Conservation (phyloP, 2,329 filamentous ascomycete species). For the Aureobasidium sp. region DNA sequence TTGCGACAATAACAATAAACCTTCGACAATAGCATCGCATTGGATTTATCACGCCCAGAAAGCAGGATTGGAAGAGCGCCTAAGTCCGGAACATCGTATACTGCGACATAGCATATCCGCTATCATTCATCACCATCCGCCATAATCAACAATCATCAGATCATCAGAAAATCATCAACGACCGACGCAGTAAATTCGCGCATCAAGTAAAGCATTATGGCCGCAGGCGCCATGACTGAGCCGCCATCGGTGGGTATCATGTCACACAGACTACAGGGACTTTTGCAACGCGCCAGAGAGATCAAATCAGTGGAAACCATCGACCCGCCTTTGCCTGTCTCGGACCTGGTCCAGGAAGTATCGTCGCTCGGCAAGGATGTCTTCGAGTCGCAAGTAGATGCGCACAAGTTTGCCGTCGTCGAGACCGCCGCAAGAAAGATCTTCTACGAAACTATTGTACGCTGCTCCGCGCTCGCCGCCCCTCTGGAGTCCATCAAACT, state of each 20-base stretch:
- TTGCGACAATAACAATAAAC: conserved; percentile 1
- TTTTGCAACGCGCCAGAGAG: conserved; percentile 36
- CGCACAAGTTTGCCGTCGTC: conserved; percentile 52
- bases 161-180: background rate
- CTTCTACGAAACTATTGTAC: conserved; percentile 73
- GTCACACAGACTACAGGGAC: conserved; percentile 30
- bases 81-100: background rate
- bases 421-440: conserved; percentile 77
- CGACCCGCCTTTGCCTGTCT: conserved; percentile 38
- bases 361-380: conserved; percentile 25
- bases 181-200: background rate
- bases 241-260: conserved; percentile 26
- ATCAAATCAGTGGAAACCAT: conserved; percentile 37
- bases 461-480: conserved; percentile 31
- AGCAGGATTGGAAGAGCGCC: background rate
- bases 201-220: conserved; percentile 16
- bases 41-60: background rate
- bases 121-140: background rate
- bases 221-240: conserved; percentile 23
- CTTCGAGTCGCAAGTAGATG: conserved; percentile 23
- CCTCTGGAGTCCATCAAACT: conserved; percentile 20
- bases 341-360: conserved; percentile 31
- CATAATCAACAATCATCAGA: background rate
- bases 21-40: background rate
- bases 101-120: background rate